These are phyloP conservation scores for Digitaria exilis DNA, from an alignment of 202 grass and related monocot species.

Conservation along the genomic window DNA sequence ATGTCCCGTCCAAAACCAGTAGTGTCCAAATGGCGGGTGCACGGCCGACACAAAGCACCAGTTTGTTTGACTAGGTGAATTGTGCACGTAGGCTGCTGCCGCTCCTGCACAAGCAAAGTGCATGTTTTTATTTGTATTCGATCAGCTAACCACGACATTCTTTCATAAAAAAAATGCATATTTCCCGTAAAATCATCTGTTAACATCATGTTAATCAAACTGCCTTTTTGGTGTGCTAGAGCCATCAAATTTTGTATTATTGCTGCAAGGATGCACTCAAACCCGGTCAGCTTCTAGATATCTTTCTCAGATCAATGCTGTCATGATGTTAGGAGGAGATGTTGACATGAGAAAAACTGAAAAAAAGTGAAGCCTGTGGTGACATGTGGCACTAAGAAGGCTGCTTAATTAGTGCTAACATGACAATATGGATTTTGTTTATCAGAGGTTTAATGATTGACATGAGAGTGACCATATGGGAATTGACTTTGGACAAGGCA, in stretches of 20 bases:
- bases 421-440: neutral
- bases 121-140: neutral
- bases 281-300: neutral
- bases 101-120: neutral
- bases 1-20: neutral
- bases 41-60: neutral
- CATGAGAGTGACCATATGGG: neutral
- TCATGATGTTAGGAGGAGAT: slow-evolving; percentile 13
- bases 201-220: neutral
- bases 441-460: neutral
- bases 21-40: neutral
- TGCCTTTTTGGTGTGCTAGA: neutral
- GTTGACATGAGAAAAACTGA: slow-evolving; percentile 13
- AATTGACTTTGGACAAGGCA: neutral
- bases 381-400: neutral
- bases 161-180: neutral
- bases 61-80: neutral
- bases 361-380: neutral
- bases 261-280: neutral
- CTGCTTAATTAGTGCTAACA: neutral
- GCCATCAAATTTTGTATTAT: neutral
- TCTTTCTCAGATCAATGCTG: neutral
- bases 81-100: neutral
- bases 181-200: neutral
- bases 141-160: too few relatives aligned